A percentile compares a stretch with the other conserved stretches of the same genome.
Conservation (phyloP, 805 yeast genomes). For the Kluyveromyces lactis region DNA sequence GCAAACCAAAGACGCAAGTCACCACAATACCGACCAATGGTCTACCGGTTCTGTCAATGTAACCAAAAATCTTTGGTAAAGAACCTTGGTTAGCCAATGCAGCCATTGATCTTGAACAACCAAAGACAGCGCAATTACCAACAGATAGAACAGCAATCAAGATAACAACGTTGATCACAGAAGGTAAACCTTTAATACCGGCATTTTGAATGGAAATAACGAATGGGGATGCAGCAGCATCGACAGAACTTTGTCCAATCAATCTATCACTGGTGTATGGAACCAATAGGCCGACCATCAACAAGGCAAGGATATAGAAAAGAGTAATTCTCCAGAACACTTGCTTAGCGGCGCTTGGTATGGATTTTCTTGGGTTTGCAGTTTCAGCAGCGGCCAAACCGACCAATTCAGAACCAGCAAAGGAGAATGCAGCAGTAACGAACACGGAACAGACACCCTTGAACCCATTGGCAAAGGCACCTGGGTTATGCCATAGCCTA, state of each 20-base stretch:
- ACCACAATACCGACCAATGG: slow-evolving; percentile 51
- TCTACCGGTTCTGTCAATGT: slow-evolving; percentile 63
- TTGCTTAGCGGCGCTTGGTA: slow-evolving; percentile 47
- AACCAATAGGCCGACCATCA: slow-evolving; percentile 40
- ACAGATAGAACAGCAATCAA: slow-evolving; percentile 60
- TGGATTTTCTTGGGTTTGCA: slow-evolving; percentile 37
- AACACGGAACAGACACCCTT: slow-evolving; percentile 47
- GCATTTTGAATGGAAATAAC: slow-evolving; percentile 62
- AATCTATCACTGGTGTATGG: slow-evolving; percentile 44
- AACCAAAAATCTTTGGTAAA: slow-evolving; percentile 50
- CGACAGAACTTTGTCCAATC: slow-evolving; percentile 41
- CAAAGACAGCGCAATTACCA: slow-evolving; percentile 65
- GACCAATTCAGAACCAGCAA: slow-evolving; percentile 45
- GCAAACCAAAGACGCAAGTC: slow-evolving; percentile 45
- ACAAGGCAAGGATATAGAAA: slow-evolving; percentile 38
- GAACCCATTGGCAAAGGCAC: slow-evolving; percentile 52
- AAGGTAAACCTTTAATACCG: slow-evolving; percentile 56
- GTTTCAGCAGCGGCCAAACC: slow-evolving; percentile 46
- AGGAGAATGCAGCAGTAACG: slow-evolving; percentile 48
- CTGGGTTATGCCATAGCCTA: slow-evolving; percentile 43
- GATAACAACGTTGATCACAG: slow-evolving; percentile 60
- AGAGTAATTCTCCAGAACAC: slow-evolving; percentile 47
- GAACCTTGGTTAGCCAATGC: slow-evolving; percentile 59
- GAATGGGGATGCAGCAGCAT: slow-evolving; percentile 67
- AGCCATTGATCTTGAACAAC: slow-evolving; percentile 56